These are phyloP conservation scores for Sphagnum fallax DNA, from an alignment of 228 moss, liverwort and hornwort genomes.

Conservation along the genomic window DNA sequence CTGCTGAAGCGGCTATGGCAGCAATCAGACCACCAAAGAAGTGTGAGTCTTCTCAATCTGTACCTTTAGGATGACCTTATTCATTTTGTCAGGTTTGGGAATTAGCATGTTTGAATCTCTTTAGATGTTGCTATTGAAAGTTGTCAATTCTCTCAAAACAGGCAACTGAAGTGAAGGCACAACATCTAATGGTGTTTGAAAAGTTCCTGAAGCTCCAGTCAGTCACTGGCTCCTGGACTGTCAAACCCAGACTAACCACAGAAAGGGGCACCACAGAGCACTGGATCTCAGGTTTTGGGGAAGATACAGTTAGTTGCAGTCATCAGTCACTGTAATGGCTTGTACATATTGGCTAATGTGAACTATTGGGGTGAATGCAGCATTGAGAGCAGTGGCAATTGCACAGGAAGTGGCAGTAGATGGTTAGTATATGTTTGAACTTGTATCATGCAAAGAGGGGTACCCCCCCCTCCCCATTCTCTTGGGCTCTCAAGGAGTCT, in stretches of 20 bases:
- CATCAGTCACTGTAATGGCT: background rate
- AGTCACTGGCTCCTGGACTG: no score
- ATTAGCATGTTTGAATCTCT: background rate
- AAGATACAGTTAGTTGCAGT: background rate
- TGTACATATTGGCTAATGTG: background rate
- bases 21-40: constrained; percentile 86
- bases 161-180: no score
- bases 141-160: no score
- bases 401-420: constrained; percentile 59
- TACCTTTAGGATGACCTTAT: background rate
- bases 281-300: background rate
- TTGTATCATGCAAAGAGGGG: constrained; percentile 19
- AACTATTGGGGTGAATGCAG: constrained; percentile 8
- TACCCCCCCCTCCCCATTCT: constrained; percentile 5
- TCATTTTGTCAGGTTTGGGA: background rate
- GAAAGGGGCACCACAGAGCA: background rate
- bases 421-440: constrained; percentile 27
- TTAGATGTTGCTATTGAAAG: background rate
- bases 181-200: no score
- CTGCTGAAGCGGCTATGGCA: constrained; percentile 76
- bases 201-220: no score
- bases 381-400: constrained; percentile 57
- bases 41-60: constrained; percentile 29
- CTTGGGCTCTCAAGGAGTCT: constrained; percentile 22
- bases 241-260: no score